Evolutionary conservation across 768 basidiomycete genomes (phyloP).

Genomic region (Boletus rubroflammeus): DNA sequence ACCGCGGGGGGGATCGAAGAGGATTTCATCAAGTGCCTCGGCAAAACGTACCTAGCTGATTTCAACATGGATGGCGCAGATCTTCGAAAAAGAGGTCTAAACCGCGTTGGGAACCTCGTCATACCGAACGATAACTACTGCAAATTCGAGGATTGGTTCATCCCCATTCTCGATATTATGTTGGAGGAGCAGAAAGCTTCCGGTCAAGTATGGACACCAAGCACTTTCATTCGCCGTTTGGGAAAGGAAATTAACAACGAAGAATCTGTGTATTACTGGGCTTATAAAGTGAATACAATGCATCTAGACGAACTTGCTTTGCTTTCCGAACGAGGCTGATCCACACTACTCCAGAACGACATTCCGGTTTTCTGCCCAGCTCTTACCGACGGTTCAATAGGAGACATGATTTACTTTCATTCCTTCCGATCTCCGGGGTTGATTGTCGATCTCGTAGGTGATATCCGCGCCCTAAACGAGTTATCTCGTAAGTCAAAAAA

Average conservation of each 20-base stretch:
- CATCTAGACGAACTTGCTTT: conserved; percentile 11
- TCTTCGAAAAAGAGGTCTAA: conserved; percentile 86
- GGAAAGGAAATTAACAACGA: conserved; percentile 98
- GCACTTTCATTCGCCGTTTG: conserved; percentile 85
- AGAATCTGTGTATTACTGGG: conserved; percentile 98
- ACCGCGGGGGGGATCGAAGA: conserved; percentile 99
- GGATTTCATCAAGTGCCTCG: conserved; percentile 98
- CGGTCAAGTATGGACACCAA: conserved; percentile 85
- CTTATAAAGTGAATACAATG: conserved; percentile 79
- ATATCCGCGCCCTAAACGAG: conserved; percentile 91
- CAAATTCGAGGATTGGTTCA: conserved; percentile 99
- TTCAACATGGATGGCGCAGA: conserved; percentile 90
- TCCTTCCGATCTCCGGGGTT: conserved; percentile 86
- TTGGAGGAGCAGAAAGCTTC: conserved; percentile 77
- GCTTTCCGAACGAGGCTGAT: conserved; percentile 26
- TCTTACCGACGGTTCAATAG: conserved; percentile 94
- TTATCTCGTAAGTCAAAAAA: conserved; percentile 80
- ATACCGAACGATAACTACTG: conserved; percentile 99
- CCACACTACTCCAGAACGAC: conserved; percentile 64
- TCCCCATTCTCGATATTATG: conserved; percentile 88
- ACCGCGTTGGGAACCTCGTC: conserved; percentile 93
- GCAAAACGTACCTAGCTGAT: conserved; percentile 92
- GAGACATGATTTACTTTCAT: conserved; percentile 99
- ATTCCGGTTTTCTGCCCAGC: conserved; percentile 99
- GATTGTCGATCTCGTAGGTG: conserved; percentile 88